These are phyloP conservation scores for Phytophthora sp. DNA, from an alignment of 352 stramenopile genomes.

Conservation along the genomic window DNA sequence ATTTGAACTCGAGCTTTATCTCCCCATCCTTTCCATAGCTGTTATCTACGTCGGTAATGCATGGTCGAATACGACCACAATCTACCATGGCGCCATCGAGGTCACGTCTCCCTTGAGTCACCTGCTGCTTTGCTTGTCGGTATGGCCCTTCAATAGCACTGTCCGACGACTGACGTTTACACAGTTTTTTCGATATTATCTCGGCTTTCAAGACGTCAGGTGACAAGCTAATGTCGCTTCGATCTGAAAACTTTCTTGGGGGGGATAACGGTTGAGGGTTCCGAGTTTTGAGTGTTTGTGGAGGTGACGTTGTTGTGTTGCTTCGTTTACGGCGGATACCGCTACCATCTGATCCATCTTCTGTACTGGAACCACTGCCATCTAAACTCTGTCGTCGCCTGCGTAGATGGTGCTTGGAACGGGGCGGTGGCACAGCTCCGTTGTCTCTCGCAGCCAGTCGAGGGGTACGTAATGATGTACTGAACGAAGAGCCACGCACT, in stretches of 20 bases:
- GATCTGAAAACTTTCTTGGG: conserved; percentile 18
- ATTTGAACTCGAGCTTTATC: conserved; percentile 26
- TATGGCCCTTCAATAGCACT: conserved; percentile 38
- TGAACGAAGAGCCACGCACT: not conserved
- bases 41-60: conserved; percentile 12
- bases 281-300: conserved; percentile 11
- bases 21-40: conserved; percentile 15
- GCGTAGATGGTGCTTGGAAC: conserved; percentile 40
- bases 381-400: conserved; percentile 56
- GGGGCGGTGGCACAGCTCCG: conserved; percentile 1
- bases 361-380: conserved; percentile 67
- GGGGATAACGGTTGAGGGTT: conserved; percentile 22
- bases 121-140: conserved; percentile 49
- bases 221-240: conserved; percentile 29
- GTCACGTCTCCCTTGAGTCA: conserved; percentile 27
- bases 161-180: conserved; percentile 58
- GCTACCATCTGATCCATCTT: conserved; percentile 59
- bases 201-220: conserved; percentile 22
- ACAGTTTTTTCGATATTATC: conserved; percentile 46
- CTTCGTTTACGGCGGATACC: conserved; percentile 68
- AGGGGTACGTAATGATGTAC: conserved; percentile 5
- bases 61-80: not conserved
- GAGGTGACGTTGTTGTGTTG: conserved; percentile 48
- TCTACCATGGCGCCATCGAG: conserved; percentile 13
- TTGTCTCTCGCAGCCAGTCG: conserved; percentile 13